Base-by-base conservation (phyloP, 805 yeast species). In the Monosporozyma solicola region DNA sequence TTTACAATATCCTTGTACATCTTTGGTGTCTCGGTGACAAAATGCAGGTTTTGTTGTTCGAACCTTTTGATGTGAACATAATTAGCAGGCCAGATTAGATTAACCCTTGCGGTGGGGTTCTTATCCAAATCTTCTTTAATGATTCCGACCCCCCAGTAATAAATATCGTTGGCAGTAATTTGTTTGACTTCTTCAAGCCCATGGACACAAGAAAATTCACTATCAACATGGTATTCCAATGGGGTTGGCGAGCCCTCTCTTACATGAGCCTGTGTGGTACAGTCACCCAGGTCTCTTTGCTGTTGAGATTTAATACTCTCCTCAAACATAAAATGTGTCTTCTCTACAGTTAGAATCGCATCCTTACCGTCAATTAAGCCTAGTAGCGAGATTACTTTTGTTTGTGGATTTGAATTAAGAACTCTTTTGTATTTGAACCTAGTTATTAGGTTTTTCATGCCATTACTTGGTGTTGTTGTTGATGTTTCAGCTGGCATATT, bases 41-140 rank as follows among this genome's bases (percentile, higher is more conserved):
- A 68, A 57, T 83, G 89, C 33, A 66, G 61, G n/a, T 68, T 69
- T 59, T 85, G 89, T 13, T 68, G 72, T n/a, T 79, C 74, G 65
- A 80, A 88, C 70, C 94, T 94, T 48, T 76, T 77, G 48, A 94
- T 82, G 65, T 94, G 99, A 3, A 83, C 79, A 48, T 80, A 83
- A 0, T 97, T 85, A 0, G 98, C 98, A 1, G 99, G 99, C 66
- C 80, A 89, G 27, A 92, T 83, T 53, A 92, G 60, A 59, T 85
- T 89, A 52, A 88, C 60, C 62, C 91, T 91, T 13, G 84, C 83
- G 0, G 82, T 76, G 0, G 94, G 87, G 5, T 60, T 60, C 0
- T 59, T 56, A 0, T 71, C 72, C 16, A 80, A 54, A 48, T 76
- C 72, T 56, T 80, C 84, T 3, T 59, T 59, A 44, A 85, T 57